These are phyloP conservation scores for Vitis riparia DNA, from an alignment of 164 flowering plant species.

Conservation along the genomic window DNA sequence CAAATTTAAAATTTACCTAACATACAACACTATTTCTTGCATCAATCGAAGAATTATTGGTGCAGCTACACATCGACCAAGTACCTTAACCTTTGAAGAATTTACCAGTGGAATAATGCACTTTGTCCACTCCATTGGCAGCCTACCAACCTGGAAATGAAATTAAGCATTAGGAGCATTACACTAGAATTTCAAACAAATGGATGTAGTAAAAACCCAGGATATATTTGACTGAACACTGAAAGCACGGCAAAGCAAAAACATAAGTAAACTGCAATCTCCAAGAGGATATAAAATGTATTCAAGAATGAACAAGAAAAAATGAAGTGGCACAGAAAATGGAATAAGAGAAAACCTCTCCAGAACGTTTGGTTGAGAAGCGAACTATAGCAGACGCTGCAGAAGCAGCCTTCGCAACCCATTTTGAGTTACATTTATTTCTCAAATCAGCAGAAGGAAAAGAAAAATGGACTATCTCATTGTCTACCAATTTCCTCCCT, in stretches of 20 bases:
- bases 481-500: slow-evolving; percentile 54
- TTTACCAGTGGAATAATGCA: slow-evolving; percentile 60
- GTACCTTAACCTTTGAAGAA: slow-evolving; percentile 56
- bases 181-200: not conserved
- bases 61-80: slow-evolving; percentile 57
- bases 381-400: slow-evolving; percentile 56
- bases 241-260: not conserved
- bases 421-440: slow-evolving; percentile 6
- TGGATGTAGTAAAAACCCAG: not conserved
- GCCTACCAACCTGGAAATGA: slow-evolving; percentile 64
- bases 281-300: too few species aligned
- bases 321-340: not conserved
- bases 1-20: slow-evolving; percentile 42
- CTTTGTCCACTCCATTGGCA: slow-evolving; percentile 75
- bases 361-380: slow-evolving; percentile 64
- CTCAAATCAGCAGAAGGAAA: slow-evolving; percentile 31
- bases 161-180: not conserved
- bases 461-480: slow-evolving; percentile 68
- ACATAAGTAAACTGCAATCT: not conserved
- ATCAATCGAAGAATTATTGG: slow-evolving; percentile 42
- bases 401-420: slow-evolving; percentile 17
- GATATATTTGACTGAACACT: not conserved
- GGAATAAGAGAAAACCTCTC: slow-evolving; percentile 51
- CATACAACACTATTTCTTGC: slow-evolving; percentile 64
- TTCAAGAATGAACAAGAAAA: not conserved